Evolutionary conservation across 345 rosid species (phyloP).

Genomic region (Eucalyptus tenuipes): DNA sequence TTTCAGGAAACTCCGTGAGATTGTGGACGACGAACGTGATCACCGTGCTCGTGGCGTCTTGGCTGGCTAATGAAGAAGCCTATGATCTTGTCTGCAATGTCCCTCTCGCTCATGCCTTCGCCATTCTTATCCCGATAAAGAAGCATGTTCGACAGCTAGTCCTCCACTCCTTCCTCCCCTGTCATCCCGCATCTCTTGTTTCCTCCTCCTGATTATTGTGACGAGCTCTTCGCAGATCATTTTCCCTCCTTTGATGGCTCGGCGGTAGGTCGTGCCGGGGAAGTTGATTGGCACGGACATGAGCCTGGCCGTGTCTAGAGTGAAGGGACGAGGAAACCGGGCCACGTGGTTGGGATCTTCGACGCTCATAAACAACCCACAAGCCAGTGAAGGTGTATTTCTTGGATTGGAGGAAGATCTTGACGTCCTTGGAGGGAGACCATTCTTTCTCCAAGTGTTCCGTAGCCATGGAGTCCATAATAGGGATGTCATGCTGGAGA

Average conservation of each 20-base stretch:
- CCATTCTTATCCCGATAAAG: background rate
- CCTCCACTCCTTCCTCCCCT: background rate
- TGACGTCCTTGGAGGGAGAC: slow-evolving; percentile 1
- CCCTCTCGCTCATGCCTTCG: background rate
- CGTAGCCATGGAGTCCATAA: slow-evolving; percentile 19
- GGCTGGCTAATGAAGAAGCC: slow-evolving; percentile 12
- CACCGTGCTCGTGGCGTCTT: slow-evolving; percentile 8
- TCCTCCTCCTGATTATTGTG: slow-evolving; percentile 6
- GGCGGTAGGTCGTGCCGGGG: slow-evolving; percentile 8
- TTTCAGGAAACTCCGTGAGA: slow-evolving; percentile 1
- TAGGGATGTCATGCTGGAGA: slow-evolving; percentile 4
- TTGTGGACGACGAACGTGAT: slow-evolving; percentile 9
- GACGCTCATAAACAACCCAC: slow-evolving; percentile 10
- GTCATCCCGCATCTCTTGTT: background rate
- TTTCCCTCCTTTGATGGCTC: slow-evolving; percentile 4
- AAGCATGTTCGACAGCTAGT: slow-evolving; percentile 1
- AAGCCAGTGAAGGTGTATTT: slow-evolving; percentile 18
- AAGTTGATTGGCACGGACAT: slow-evolving; percentile 16
- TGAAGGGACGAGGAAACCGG: no score
- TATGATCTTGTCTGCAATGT: slow-evolving; percentile 5
- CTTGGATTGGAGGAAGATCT: slow-evolving; percentile 12
- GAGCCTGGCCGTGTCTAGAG: background rate
- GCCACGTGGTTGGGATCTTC: background rate
- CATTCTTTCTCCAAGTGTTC: slow-evolving; percentile 7
- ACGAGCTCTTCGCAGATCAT: slow-evolving; percentile 1